Conservation (phyloP, 352 stramenopile genomes). For the Phytophthora foliorum region DNA sequence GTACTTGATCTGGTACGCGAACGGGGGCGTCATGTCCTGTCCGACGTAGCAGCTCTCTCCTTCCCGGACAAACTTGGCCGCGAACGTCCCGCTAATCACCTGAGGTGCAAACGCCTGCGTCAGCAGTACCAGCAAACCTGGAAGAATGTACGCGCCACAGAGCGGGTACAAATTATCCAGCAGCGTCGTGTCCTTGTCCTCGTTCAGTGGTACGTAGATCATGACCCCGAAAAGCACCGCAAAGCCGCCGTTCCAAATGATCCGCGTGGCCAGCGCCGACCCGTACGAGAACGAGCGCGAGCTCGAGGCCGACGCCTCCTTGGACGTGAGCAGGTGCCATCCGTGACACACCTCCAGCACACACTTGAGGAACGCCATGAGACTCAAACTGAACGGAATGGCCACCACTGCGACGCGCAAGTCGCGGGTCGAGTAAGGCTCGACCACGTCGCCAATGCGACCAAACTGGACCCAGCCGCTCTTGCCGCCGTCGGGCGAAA, state of each 20-base stretch:
- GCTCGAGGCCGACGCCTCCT: slow-evolving; percentile 57
- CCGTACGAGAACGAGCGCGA: slow-evolving; percentile 75
- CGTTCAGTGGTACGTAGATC: slow-evolving; percentile 68
- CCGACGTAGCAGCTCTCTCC: slow-evolving; percentile 79
- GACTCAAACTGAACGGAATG: slow-evolving; percentile 59
- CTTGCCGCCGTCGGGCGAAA: slow-evolving; percentile 71
- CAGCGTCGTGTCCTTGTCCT: slow-evolving; percentile 55
- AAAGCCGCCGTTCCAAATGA: slow-evolving; percentile 76
- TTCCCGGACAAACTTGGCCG: slow-evolving; percentile 78
- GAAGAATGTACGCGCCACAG: slow-evolving; percentile 56
- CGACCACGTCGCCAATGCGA: slow-evolving; percentile 62
- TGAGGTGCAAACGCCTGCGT: slow-evolving; percentile 63
- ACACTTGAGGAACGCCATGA: slow-evolving; percentile 68
- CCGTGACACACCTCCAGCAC: slow-evolving; percentile 73
- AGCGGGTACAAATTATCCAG: slow-evolving; percentile 56
- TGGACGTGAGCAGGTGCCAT: slow-evolving; percentile 65
- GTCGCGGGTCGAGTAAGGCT: slow-evolving; percentile 60
- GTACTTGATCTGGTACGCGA: slow-evolving; percentile 73
- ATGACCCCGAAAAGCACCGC: slow-evolving; percentile 62
- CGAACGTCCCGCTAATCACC: slow-evolving; percentile 61
- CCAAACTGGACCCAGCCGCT: slow-evolving; percentile 63
- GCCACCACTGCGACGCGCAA: slow-evolving; percentile 63
- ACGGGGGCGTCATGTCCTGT: slow-evolving; percentile 68
- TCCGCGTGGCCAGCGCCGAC: slow-evolving; percentile 51
- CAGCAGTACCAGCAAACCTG: slow-evolving; percentile 61